Base-by-base conservation (phyloP, 192 early-diverging fungal genomes). In the Backusella macrospora region DNA sequence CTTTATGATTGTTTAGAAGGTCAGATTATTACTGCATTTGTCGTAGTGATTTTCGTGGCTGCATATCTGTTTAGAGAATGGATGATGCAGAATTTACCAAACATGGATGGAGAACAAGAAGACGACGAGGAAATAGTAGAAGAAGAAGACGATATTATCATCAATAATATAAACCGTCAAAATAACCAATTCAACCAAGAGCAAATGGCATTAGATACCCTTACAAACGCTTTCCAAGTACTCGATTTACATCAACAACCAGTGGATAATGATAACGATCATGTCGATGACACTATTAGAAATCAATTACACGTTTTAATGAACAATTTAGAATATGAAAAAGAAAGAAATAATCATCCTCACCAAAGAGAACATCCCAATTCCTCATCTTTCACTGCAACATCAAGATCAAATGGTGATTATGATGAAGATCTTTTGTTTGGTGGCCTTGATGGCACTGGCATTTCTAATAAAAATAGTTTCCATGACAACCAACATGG, bases 51-150 rank as follows among this genome's bases (percentile, higher is more conserved):
- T 7, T 95, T 93, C 70, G 84, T 97, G 18, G 85, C 87, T 4
- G 84, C 94, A 26, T 92, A 96, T 71, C 86, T 93, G 47, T 82
- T 99, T 71, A 91, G 93, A 26, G 97, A 99, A 78, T 97, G 95
- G 90, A 89, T 97, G 42, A 80, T 90, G 14, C 85, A 91, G 59
- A 90, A 93, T 66, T 87, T 90, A 7, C 88, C 80, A n/a, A 37
- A 59, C 7, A 18, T 59, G 0, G 79, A 77, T 14, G 64, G 42
- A 38, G 66, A 55, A 46, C 70, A 34, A 0, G 29, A 26, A 29
- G 21, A 34, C 16, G 21, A 49, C 52, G 63, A 55, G 46, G 43
- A 26, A 13, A n/a, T 39, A 29, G 16, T 18, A n/a, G 42, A 43
- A 9, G n/a, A 45, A 0, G 23, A 47, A 1, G 4, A 44, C 4